Conservation (phyloP, 2,329 filamentous ascomycete species). For the Pseudogymnoascus sp. region DNA sequence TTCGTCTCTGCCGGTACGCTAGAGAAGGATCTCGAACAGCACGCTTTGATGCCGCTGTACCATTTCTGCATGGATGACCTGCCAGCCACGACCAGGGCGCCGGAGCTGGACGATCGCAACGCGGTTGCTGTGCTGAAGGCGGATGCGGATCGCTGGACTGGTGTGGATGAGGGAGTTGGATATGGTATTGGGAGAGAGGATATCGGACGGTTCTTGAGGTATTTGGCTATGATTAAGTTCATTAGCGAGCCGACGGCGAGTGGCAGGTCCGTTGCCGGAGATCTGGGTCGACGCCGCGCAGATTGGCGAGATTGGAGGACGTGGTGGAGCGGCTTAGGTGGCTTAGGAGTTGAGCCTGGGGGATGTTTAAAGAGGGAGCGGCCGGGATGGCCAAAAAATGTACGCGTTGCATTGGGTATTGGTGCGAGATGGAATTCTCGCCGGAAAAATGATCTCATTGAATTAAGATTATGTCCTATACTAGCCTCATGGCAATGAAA, state of each 20-base stretch:
- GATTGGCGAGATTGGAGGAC: conserved; percentile 13
- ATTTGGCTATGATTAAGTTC: conserved; percentile 19
- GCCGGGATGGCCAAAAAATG: neutral
- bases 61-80: conserved; percentile 63
- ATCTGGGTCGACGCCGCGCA: conserved; percentile 12
- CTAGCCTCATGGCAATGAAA: neutral
- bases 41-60: conserved; percentile 63
- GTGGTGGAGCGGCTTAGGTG: conserved; percentile 13
- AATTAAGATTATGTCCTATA: neutral
- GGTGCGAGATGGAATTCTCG: neutral
- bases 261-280: conserved; percentile 16
- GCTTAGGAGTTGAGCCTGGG: conserved; percentile 23
- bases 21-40: conserved; percentile 44
- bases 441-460: conserved; percentile 4
- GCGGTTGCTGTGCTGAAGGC: conserved; percentile 56
- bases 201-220: conserved; percentile 18
- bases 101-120: conserved; percentile 61
- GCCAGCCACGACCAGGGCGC: conserved; percentile 58
- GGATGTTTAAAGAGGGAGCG: neutral
- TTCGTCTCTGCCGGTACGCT: conserved; percentile 46
- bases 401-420: conserved; percentile 4
- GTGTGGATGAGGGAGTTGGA: conserved; percentile 18
- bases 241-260: conserved; percentile 11
- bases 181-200: conserved; percentile 18
- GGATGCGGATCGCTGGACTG: conserved; percentile 38